These are phyloP conservation scores for Amanita rubescens DNA, from an alignment of 768 basidiomycete genomes.

Conservation along the genomic window DNA sequence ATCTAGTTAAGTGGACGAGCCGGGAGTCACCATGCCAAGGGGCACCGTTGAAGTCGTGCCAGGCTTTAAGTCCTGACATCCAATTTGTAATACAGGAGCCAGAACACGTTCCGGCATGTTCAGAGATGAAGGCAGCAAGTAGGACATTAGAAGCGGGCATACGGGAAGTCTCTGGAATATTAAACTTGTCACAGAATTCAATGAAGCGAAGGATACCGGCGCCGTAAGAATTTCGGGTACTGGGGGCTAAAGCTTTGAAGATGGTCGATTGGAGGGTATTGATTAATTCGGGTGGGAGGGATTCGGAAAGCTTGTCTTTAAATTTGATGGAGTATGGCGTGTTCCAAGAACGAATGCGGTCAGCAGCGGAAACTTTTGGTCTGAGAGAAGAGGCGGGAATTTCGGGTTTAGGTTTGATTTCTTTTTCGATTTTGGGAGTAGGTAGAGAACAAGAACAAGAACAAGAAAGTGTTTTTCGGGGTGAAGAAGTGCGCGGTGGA, in stretches of 20 bases:
- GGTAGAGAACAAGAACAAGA: not conserved
- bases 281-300: conserved; percentile 4
- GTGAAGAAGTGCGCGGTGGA: conserved; percentile 1
- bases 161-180: conserved; percentile 16
- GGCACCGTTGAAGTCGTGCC: conserved; percentile 24
- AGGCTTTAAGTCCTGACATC: conserved; percentile 22
- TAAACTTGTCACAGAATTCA: conserved; percentile 25
- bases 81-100: conserved; percentile 16
- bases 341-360: conserved; percentile 12
- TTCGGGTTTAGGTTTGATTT: not conserved
- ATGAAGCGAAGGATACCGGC: conserved; percentile 25
- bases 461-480: not conserved
- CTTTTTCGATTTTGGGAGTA: not conserved
- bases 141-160: conserved; percentile 24
- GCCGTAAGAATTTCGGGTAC: conserved; percentile 19
- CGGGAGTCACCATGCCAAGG: conserved; percentile 20
- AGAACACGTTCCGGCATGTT: not conserved
- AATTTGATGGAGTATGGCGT: conserved; percentile 9
- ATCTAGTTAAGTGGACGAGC: conserved; percentile 10
- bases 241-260: conserved; percentile 11
- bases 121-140: conserved; percentile 18
- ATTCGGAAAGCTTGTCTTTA: not conserved
- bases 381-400: not conserved
- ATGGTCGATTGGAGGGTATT: not conserved
- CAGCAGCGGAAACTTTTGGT: conserved; percentile 13